A percentile compares a stretch with the other conserved stretches of the same genome.
Conservation (phyloP, 495 filamentous ascomycete genomes). For the Pyrenopolyporus hunteri region DNA sequence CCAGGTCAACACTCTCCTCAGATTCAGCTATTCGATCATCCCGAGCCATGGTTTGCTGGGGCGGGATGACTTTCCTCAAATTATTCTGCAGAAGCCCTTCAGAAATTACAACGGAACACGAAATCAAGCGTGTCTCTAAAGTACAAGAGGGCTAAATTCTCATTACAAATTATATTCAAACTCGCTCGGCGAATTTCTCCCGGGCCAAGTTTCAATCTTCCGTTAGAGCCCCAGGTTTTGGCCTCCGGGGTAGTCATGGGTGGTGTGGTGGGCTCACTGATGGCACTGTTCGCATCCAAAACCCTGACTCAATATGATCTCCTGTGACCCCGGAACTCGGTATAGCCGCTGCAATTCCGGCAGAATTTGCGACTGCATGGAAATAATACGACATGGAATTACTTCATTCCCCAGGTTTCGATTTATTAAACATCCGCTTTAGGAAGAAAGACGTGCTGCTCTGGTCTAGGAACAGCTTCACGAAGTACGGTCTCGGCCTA, state of each 20-base stretch:
- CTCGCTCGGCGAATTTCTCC: background rate
- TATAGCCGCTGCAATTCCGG: constrained; percentile 1
- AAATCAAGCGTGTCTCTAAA: too few species aligned
- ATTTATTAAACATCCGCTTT: constrained; percentile 16
- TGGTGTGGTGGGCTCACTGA: too few species aligned
- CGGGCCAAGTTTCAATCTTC: background rate
- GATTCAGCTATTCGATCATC: background rate
- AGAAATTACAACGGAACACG: too few species aligned
- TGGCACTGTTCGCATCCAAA: background rate
- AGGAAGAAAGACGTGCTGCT: constrained; percentile 14
- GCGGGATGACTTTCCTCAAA: too few species aligned
- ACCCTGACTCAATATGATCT: background rate
- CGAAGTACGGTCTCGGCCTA: background rate
- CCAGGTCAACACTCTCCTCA: constrained; percentile 28
- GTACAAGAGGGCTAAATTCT: background rate
- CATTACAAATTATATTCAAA: background rate
- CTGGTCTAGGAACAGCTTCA: constrained; percentile 4
- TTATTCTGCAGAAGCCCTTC: too few species aligned
- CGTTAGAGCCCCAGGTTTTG: too few species aligned
- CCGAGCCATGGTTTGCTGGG: constrained; percentile 24
- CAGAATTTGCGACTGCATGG: background rate
- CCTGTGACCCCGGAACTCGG: background rate
- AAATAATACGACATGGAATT: background rate
- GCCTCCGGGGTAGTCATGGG: too few species aligned
- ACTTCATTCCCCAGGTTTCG: background rate